Conservation (phyloP, 1,284 basidiomycete genomes). For the Apiotrichum domesticum region DNA sequence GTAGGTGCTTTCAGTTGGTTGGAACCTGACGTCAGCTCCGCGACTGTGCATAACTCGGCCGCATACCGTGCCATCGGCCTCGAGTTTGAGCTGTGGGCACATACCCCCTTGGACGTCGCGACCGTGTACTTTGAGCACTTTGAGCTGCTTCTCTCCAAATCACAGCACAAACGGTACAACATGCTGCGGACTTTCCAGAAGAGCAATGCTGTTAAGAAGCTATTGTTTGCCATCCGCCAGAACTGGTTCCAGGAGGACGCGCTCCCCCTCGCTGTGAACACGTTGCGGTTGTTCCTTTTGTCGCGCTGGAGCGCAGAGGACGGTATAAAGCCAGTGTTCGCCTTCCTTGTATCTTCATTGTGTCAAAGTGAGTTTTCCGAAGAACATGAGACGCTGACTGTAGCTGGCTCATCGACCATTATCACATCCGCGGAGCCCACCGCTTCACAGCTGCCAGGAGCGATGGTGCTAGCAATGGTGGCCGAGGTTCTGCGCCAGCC, state of each 20-base stretch:
- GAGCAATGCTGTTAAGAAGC: slow-evolving; percentile 63
- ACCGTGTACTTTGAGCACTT: slow-evolving; percentile 71
- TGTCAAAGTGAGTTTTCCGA: slow-evolving; percentile 54
- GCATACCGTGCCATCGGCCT: slow-evolving; percentile 79
- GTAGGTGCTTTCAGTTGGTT: slow-evolving; percentile 48
- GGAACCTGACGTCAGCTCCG: slow-evolving; percentile 55
- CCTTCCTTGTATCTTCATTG: slow-evolving; percentile 77
- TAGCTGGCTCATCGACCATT: not conserved
- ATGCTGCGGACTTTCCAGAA: slow-evolving; percentile 59
- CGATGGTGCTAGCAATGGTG: slow-evolving; percentile 33
- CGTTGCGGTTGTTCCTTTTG: slow-evolving; percentile 27
- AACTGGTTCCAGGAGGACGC: slow-evolving; percentile 62
- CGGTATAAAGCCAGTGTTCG: slow-evolving; percentile 72
- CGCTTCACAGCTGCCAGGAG: slow-evolving; percentile 32
- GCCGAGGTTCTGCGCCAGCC: slow-evolving; percentile 28
- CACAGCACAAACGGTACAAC: slow-evolving; percentile 69
- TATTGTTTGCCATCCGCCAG: slow-evolving; percentile 74
- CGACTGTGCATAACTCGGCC: slow-evolving; percentile 71
- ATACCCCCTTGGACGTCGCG: slow-evolving; percentile 63
- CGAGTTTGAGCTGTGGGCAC: slow-evolving; percentile 86
- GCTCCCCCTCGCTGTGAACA: slow-evolving; percentile 53
- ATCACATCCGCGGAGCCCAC: slow-evolving; percentile 24
- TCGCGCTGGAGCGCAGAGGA: slow-evolving; percentile 44
- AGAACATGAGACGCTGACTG: not conserved
- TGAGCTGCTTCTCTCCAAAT: slow-evolving; percentile 61